phyloP scores from a whole-genome alignment of 495 filamentous ascomycete species.

The Durotheca rogersii region DNA sequence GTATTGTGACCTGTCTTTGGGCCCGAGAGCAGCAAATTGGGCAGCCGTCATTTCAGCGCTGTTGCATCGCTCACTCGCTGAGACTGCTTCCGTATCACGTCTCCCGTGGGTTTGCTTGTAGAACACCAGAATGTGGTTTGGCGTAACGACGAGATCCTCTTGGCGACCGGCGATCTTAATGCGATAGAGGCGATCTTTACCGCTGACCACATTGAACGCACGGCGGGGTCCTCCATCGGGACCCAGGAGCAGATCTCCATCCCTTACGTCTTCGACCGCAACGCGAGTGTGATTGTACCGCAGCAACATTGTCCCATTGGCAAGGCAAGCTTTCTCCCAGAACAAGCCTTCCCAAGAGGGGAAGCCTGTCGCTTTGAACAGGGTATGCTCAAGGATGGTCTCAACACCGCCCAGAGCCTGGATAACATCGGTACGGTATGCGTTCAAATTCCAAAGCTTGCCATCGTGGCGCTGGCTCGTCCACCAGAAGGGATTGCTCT shows the following conservation, averaged over 20 bases:
- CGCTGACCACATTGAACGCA: conserved; percentile 51
- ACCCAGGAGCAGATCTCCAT: conserved; percentile 50
- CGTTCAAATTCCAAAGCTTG: conserved; percentile 98
- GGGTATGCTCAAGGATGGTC: conserved; percentile 95
- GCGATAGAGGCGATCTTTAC: conserved; percentile 42
- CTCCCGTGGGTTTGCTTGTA: conserved; percentile 29
- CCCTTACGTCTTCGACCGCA: conserved; percentile 50
- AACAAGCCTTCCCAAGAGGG: conserved; percentile 99
- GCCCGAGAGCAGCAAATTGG: conserved; percentile 41
- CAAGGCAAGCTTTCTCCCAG: conserved; percentile 79
- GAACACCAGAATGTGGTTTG: conserved; percentile 52
- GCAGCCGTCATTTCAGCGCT: conserved; percentile 47
- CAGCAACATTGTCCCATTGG: conserved; percentile 31
- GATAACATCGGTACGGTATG: conserved; percentile 97
- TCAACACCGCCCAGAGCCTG: conserved; percentile 99
- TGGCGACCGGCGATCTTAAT: conserved; percentile 28
- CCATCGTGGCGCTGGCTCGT: conserved; percentile 97
- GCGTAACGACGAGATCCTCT: conserved; percentile 50
- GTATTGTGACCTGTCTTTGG: conserved; percentile 34
- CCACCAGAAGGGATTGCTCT: conserved; percentile 99
- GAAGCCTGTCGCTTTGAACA: conserved; percentile 99
- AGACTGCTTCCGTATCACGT: background rate
- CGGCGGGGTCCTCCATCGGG: conserved; percentile 49
- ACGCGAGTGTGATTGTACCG: conserved; percentile 44
- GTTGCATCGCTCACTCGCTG: conserved; percentile 30